Evolutionary conservation across 352 stramenopile species (phyloP), one percentile per base, ranked within the genome.

Genomic region (Nothophytophthora sp.): DNA sequence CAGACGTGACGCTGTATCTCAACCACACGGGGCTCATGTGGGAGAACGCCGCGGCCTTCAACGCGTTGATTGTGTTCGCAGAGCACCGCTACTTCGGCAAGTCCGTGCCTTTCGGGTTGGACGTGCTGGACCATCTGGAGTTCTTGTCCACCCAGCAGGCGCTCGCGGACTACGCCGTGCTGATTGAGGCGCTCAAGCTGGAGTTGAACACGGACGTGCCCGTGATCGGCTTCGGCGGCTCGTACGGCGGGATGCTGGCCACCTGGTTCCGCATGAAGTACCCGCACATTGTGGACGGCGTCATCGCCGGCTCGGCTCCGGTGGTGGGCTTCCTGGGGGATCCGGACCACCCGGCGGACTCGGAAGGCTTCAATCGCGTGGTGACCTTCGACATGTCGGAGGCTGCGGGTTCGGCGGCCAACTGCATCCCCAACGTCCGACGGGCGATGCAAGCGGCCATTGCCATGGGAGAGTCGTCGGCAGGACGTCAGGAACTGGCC

Each of bases 141-240:
- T 97, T 86, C 41, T 62, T 95, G 10, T 88, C 80, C 5, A 86
- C 81, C 0, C 76, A 93, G 16, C 94, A 98, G 64, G 63, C 76
- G 16, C 55, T 96, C 2, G 83, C 79, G 0, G 88, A 96, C 58
- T 91, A 81, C 52, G 70, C 76, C 0, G 63, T 75, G 51, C 51
- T 93, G 8, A 56, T 93, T 7, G 41, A 77, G 15, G 19, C 50
- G 13, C 38, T 92, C 16, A 82, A 87, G 49, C 11, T 33, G 10
- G 50, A 82, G 13, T 34, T 72, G 32, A 22, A 67, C 5, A 61
- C 43, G 2, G 63, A 86, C 40, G 63, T 86, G 36, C 70, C 72
- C 0, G 75, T 88, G 9, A 76, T 90, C 43, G 80, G 70, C 47
- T 90, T 90, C 44, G 81, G 83, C 12, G 83, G 81, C 9, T 89